phyloP scores from a whole-genome alignment of 345 rosid species.

The Eucalyptus globulus region DNA sequence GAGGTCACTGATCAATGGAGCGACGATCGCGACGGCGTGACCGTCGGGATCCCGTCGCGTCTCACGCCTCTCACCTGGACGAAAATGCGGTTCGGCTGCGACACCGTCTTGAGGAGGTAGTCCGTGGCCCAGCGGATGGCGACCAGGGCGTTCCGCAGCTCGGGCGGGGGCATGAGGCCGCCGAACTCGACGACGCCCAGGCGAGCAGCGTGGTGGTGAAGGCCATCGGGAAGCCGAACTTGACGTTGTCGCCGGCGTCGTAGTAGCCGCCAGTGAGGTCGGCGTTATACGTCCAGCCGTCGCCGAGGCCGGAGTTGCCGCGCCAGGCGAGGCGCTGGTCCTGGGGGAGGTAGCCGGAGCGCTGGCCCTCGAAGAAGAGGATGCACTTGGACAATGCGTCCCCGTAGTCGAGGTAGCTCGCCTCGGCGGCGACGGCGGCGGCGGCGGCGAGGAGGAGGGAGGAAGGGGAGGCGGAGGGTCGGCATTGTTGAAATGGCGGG shows the following conservation, averaged over 20 bases:
- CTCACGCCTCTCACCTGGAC: slow-evolving; percentile 51
- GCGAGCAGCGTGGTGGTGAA: slow-evolving; percentile 62
- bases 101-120: slow-evolving; percentile 70
- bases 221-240: slow-evolving; percentile 81
- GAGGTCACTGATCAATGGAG: not conserved
- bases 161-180: slow-evolving; percentile 46
- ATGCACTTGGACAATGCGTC: slow-evolving; percentile 39
- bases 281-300: slow-evolving; percentile 13
- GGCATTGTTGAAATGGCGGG: not conserved
- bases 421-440: not conserved
- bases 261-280: slow-evolving; percentile 71
- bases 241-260: slow-evolving; percentile 85
- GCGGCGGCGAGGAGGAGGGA: not conserved
- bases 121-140: slow-evolving; percentile 82
- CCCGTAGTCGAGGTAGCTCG: slow-evolving; percentile 17
- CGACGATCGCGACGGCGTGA: not conserved
- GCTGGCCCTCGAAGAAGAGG: slow-evolving; percentile 56
- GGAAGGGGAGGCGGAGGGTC: not conserved
- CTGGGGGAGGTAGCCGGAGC: slow-evolving; percentile 33
- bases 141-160: slow-evolving; percentile 46
- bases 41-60: not conserved
- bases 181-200: slow-evolving; percentile 77
- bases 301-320: slow-evolving; percentile 36
- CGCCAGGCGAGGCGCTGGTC: slow-evolving; percentile 39
- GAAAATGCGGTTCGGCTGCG: slow-evolving; percentile 88